Base-by-base conservation (phyloP, 805 yeast genomes). In the Cyberlindnera amylophila region DNA sequence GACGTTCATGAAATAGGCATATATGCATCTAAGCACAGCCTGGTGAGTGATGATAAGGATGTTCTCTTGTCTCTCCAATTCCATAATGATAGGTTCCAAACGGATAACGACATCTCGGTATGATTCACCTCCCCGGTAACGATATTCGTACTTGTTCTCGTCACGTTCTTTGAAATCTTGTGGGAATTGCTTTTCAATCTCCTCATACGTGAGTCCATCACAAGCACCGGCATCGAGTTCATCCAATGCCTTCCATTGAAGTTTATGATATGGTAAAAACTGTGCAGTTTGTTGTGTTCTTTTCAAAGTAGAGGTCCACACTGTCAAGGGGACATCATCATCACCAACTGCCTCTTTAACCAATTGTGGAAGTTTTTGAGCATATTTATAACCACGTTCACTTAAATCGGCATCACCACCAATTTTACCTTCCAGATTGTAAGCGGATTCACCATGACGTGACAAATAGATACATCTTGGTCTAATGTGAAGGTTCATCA, bases 161-260 rank as follows among this genome's bases (percentile, higher is more conserved):
- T 93, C 99, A 46, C 99, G 77, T 7, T 96, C 96, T 53, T 80
- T 85, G 67, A 93, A 93, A 59, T 93, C 99, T 50, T 88, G 96
- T 0, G 99, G 99, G 61, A 81, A 90, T 48, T 73, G 64, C 26
- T 74, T 67, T 54, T 87, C 95, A 56, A 91, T 88, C 48, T 91
- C 96, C 52, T 90, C 96, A 60, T 91, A 91, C 0, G 99, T 91
- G 77, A 91, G 76, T 6, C 97, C 98, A 64, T 91, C 99, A 63
- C 98, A 91, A 18, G 87, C 90, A 10, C 99, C 99, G 0, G 97
- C 98, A 62, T 91, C 98, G 48, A 91, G 75, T 66, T 91, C 99
- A 62, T 91, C 98, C 53, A 91, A 70, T 0, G 98, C 98, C 64
- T 93, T 93, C 99, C 99, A 91, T 50, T 82, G 84, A 51, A 89